A percentile compares a stretch with the other conserved stretches of the same genome.
These are phyloP conservation scores for Acacia melanoxylon DNA, from an alignment of 306 rosid genomes.

Conservation along the genomic window DNA sequence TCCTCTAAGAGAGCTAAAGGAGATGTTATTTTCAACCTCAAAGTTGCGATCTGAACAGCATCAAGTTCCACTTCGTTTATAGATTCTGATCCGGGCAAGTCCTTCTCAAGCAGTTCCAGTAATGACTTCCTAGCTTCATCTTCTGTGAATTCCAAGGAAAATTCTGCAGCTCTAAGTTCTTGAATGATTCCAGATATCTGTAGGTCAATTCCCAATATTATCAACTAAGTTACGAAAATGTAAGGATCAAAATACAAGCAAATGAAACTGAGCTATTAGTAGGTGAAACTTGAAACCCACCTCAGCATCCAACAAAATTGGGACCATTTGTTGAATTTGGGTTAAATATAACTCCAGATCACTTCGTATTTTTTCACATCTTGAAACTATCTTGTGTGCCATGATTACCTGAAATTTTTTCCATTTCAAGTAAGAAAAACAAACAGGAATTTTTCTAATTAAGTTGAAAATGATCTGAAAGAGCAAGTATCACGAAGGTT, in stretches of 20 bases:
- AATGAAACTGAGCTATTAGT: background rate
- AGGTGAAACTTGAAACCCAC: slow-evolving; percentile 38
- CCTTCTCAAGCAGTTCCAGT: slow-evolving; percentile 37
- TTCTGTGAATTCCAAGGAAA: slow-evolving; percentile 44
- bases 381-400: slow-evolving; percentile 43
- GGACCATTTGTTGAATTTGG: slow-evolving; percentile 54
- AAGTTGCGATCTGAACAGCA: slow-evolving; percentile 52
- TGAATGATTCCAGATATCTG: slow-evolving; percentile 55
- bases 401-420: slow-evolving; percentile 48
- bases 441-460: slow-evolving; percentile 12
- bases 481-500: background rate
- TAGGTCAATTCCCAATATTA: slow-evolving; percentile 1
- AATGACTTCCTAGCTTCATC: slow-evolving; percentile 52
- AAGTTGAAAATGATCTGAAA: background rate
- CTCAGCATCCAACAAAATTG: slow-evolving; percentile 50
- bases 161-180: slow-evolving; percentile 44
- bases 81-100: slow-evolving; percentile 28
- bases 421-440: slow-evolving; percentile 1
- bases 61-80: slow-evolving; percentile 41
- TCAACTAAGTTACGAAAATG: slow-evolving; percentile 12
- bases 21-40: slow-evolving; percentile 41
- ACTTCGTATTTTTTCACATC: slow-evolving; percentile 47
- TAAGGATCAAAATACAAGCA: background rate
- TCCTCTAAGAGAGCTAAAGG: slow-evolving; percentile 37
- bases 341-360: slow-evolving; percentile 42